These are phyloP conservation scores for Botrytis medusae DNA, from an alignment of 2,329 filamentous ascomycete genomes.

Conservation along the genomic window DNA sequence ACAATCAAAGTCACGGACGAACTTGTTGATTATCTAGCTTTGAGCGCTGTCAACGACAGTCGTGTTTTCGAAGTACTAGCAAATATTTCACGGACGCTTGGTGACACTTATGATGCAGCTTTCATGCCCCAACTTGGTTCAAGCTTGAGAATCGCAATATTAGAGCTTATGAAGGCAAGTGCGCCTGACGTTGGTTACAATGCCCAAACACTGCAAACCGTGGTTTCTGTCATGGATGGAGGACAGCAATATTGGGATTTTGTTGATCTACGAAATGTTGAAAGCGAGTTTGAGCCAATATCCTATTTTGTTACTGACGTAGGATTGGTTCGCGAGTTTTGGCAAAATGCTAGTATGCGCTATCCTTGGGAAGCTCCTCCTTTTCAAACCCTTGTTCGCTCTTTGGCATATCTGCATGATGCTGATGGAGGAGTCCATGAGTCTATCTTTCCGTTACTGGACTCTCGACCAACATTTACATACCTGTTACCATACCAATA, in stretches of 20 bases:
- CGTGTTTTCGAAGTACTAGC: slow-evolving; percentile 50
- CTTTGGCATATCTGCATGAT: slow-evolving; percentile 54
- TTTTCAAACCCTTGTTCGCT: slow-evolving; percentile 70
- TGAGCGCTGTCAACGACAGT: slow-evolving; percentile 47
- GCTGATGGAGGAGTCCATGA: slow-evolving; percentile 41
- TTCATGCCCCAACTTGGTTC: slow-evolving; percentile 44
- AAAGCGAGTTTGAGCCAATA: slow-evolving; percentile 48
- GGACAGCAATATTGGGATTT: slow-evolving; percentile 39
- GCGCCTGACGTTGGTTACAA: slow-evolving; percentile 39
- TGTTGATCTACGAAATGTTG: slow-evolving; percentile 40
- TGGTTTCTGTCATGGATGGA: slow-evolving; percentile 36
- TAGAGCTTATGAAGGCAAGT: slow-evolving; percentile 39
- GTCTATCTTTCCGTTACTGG: slow-evolving; percentile 51
- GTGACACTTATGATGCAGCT: slow-evolving; percentile 39
- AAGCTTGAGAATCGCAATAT: slow-evolving; percentile 41
- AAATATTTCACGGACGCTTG: slow-evolving; percentile 46
- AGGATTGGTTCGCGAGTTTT: slow-evolving; percentile 43
- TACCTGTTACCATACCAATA: slow-evolving; percentile 73
- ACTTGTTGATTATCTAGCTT: slow-evolving; percentile 48
- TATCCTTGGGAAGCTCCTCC: slow-evolving; percentile 86
- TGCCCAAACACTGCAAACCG: slow-evolving; percentile 39
- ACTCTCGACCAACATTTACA: slow-evolving; percentile 73
- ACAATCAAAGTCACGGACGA: slow-evolving; percentile 43
- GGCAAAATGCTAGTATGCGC: slow-evolving; percentile 69
- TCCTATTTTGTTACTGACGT: slow-evolving; percentile 48